These are phyloP conservation scores for Colletotrichum tropicicola DNA, from an alignment of 2,329 filamentous ascomycete species.

Conservation along the genomic window DNA sequence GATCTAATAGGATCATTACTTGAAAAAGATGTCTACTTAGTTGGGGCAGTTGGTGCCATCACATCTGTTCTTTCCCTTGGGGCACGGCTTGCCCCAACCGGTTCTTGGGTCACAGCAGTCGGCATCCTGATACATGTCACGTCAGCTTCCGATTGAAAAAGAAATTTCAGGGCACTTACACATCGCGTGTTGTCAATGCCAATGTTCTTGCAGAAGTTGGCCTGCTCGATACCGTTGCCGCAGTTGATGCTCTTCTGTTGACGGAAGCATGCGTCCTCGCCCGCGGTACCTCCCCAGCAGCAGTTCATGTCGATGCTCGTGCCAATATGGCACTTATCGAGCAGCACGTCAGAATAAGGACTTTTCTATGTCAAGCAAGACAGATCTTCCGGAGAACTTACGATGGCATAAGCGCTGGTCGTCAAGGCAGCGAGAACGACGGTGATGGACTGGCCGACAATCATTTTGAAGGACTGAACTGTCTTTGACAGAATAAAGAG, in stretches of 20 bases:
- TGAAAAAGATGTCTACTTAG: no score
- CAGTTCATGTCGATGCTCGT: constrained; percentile 2
- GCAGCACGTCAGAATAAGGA: not conserved
- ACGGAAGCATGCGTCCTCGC: not conserved
- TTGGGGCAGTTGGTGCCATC: not conserved
- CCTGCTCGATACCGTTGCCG: not conserved
- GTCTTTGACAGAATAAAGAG: not conserved
- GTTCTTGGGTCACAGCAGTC: not conserved
- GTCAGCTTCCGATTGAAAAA: not conserved
- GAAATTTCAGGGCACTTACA: not conserved
- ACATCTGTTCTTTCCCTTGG: not conserved
- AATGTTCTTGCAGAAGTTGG: constrained; percentile 1
- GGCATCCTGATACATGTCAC: not conserved
- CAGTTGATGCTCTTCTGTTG: not conserved
- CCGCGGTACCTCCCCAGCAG: not conserved
- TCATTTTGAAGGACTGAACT: not conserved
- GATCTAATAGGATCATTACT: no score
- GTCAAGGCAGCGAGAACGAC: not conserved
- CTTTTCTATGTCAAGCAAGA: not conserved
- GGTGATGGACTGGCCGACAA: not conserved
- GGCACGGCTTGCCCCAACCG: not conserved
- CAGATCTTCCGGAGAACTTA: not conserved
- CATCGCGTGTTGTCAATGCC: not conserved
- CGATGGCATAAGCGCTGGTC: not conserved
- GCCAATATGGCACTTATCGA: not conserved